phyloP scores from a whole-genome alignment of 2,329 filamentous ascomycete species.

The Leptographium radiaticola region DNA sequence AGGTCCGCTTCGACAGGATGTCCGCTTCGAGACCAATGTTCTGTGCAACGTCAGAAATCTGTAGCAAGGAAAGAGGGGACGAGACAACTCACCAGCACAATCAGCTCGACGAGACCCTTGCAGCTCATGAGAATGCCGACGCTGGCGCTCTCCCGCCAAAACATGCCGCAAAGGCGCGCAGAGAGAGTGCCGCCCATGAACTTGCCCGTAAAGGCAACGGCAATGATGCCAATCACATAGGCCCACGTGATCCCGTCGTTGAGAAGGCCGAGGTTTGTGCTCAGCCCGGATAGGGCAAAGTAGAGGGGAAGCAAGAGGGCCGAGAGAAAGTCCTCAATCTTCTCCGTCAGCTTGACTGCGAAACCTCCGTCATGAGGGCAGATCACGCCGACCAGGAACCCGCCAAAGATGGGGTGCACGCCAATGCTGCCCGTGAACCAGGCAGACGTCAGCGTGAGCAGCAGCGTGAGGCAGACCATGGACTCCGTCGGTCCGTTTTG shows the following conservation, averaged over 20 bases:
- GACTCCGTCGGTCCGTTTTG: conserved; percentile 80
- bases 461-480: conserved; percentile 68
- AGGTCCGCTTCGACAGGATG: conserved; percentile 68
- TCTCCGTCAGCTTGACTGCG: conserved; percentile 81
- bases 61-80: neutral
- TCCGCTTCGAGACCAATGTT: conserved; percentile 69
- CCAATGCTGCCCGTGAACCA: conserved; percentile 86
- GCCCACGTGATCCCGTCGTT: conserved; percentile 75
- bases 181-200: conserved; percentile 72
- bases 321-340: conserved; percentile 82
- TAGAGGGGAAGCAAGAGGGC: conserved; percentile 81
- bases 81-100: conserved; percentile 59
- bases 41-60: conserved; percentile 17
- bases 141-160: conserved; percentile 82
- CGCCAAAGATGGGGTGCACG: conserved; percentile 88
- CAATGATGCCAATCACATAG: conserved; percentile 74
- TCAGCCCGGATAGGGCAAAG: conserved; percentile 83
- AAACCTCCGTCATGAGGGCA: conserved; percentile 84
- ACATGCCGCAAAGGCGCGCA: conserved; percentile 59
- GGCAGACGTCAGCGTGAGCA: conserved; percentile 64
- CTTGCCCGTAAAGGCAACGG: conserved; percentile 73
- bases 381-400: conserved; percentile 79
- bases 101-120: conserved; percentile 87
- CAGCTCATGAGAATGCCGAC: conserved; percentile 93
- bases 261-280: conserved; percentile 74